Evolutionary conservation across 306 rosid genomes (phyloP).

Genomic region (Lablab purpureus): DNA sequence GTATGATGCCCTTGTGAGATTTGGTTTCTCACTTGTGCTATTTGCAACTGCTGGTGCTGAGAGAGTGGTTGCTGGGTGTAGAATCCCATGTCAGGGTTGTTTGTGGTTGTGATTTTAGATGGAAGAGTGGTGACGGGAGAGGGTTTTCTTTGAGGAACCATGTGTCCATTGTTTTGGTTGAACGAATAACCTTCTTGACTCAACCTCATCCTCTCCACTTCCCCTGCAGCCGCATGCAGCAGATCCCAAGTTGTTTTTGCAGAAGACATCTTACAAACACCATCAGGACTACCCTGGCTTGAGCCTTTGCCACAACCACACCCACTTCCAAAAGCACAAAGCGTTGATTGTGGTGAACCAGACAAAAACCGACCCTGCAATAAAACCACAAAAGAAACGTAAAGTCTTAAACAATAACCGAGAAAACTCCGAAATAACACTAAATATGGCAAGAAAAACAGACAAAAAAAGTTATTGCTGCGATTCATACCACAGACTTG

Average conservation of each 20-base stretch:
- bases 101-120: background rate
- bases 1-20: background rate
- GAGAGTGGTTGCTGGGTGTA: conserved; percentile 57
- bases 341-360: conserved; percentile 86
- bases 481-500: background rate
- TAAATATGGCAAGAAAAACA: background rate
- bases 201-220: conserved; percentile 74
- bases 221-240: conserved; percentile 85
- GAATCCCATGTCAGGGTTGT: conserved; percentile 46
- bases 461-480: background rate
- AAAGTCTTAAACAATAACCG: background rate
- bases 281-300: conserved; percentile 68
- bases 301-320: conserved; percentile 63
- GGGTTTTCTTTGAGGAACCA: conserved; percentile 47
- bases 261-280: conserved; percentile 51
- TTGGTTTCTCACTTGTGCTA: conserved; percentile 55
- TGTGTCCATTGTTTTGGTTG: conserved; percentile 31
- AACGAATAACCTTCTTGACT: conserved; percentile 44
- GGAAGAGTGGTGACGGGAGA: conserved; percentile 47
- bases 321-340: conserved; percentile 53
- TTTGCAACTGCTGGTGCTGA: conserved; percentile 63
- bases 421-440: background rate
- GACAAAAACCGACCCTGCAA: conserved; percentile 52
- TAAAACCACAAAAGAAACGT: background rate
- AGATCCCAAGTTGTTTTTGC: conserved; percentile 77